phyloP scores from a whole-genome alignment of 257 asterid genomes.

The Solanum tarapatanum region DNA sequence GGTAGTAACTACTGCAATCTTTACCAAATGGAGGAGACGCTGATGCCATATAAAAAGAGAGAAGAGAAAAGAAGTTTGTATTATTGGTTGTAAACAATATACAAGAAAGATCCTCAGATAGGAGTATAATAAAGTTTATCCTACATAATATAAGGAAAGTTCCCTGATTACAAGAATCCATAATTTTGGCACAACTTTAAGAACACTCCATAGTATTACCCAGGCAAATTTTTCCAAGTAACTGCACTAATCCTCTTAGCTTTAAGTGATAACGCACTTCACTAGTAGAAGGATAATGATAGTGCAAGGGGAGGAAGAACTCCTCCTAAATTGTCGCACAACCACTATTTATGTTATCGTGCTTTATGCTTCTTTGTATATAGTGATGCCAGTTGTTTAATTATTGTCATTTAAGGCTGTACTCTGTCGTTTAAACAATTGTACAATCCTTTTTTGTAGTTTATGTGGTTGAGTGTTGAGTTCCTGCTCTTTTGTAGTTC shows the following conservation, averaged over 20 bases:
- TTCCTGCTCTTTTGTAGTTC: neutral
- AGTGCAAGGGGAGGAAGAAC: neutral
- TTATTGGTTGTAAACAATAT: neutral
- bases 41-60: neutral
- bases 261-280: neutral
- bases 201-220: neutral
- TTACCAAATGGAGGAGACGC: neutral
- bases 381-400: neutral
- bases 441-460: neutral
- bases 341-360: neutral
- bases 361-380: neutral
- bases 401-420: neutral
- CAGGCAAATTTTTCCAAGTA: neutral
- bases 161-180: neutral
- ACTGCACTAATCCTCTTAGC: neutral
- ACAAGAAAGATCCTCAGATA: neutral
- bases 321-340: neutral
- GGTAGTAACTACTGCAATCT: neutral
- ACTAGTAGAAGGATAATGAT: neutral
- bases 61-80: neutral
- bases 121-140: neutral
- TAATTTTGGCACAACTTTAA: neutral
- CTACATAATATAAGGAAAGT: neutral
- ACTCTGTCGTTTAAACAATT: neutral
- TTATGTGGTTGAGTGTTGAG: neutral